These are phyloP conservation scores for Pyrenophora graminea DNA, from an alignment of 2,329 filamentous ascomycete genomes.

Conservation along the genomic window DNA sequence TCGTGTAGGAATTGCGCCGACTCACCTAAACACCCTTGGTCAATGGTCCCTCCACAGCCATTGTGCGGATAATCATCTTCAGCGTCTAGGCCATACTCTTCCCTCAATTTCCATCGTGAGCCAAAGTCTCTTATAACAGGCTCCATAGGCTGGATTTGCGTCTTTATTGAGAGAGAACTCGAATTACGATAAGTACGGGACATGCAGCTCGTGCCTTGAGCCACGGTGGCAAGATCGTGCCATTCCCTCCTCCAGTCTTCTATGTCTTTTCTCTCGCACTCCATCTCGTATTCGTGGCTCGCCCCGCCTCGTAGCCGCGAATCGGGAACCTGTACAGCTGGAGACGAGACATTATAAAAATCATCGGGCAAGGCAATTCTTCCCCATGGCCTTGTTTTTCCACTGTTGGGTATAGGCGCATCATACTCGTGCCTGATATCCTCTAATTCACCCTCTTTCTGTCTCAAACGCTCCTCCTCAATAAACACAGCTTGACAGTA, in stretches of 20 bases:
- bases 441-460: neutral
- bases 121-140: neutral
- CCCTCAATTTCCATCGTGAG: neutral
- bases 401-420: neutral
- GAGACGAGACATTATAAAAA: neutral
- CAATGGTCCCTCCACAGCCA: neutral
- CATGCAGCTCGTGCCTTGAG: neutral
- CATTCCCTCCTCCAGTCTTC: conserved; percentile 10
- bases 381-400: neutral
- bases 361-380: neutral
- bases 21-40: neutral
- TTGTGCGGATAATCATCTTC: too few species aligned
- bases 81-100: neutral
- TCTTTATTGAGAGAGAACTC: neutral
- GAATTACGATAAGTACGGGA: conserved; percentile 2
- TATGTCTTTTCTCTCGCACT: neutral
- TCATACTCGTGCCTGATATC: neutral
- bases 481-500: neutral
- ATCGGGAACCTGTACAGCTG: neutral
- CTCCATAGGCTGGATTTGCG: neutral
- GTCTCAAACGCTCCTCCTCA: neutral
- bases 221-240: neutral
- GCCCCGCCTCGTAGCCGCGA: conserved; percentile 3
- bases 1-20: neutral
- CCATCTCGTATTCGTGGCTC: neutral